Base-by-base conservation (phyloP, 2,329 filamentous ascomycete genomes). In the Colletotrichum australisinense region DNA sequence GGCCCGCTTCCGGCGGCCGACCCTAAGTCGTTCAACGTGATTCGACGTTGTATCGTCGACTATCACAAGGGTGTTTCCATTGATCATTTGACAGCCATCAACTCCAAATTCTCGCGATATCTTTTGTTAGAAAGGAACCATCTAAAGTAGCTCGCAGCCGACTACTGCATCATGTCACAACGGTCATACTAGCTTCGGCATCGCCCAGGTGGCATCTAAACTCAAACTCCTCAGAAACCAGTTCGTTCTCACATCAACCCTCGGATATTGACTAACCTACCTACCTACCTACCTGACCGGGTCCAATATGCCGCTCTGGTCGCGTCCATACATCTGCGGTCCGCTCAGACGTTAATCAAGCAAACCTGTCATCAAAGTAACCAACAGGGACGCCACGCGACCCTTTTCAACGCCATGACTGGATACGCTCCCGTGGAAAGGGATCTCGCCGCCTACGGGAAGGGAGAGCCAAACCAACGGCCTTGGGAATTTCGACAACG, bases 1-100 rank as follows among this genome's bases (percentile, higher is more conserved):
- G 59, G 66, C 46, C 70, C n/a, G 59, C 59, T 59, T 56, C 58
- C 66, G 66, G 70, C 59, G 66, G 57, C 55, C 58, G 59, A 26
- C 68, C 67, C 30, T 38, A 22, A 56, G 38, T 35, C n/a, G 12
- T 16, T 30, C 12, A 49, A 49, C 42, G 42, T 49, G 42, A 49
- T 49, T 49, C 42, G 42, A n/a, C 42, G 60, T 32, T 22, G 28
- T 16, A 24, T 53, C 60, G 42, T 19, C 60, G 24, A 19, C 24
- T 35, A 12, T 28, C 56, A 35, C 28, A 32, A 6, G 32, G 14
- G 28, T 49, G 26, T 24, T 46, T 63, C 7, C 42, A 49, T 49
- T 63, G n/a, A 24, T 53, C n/a, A 14, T 35, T 24, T 53, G 22
- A 35, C 28, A 19, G 26, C 42, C 53, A 30, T 49, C 24, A 9